Evolutionary conservation across 768 basidiomycete species (phyloP).

Genomic region (Tylopilus sp.): DNA sequence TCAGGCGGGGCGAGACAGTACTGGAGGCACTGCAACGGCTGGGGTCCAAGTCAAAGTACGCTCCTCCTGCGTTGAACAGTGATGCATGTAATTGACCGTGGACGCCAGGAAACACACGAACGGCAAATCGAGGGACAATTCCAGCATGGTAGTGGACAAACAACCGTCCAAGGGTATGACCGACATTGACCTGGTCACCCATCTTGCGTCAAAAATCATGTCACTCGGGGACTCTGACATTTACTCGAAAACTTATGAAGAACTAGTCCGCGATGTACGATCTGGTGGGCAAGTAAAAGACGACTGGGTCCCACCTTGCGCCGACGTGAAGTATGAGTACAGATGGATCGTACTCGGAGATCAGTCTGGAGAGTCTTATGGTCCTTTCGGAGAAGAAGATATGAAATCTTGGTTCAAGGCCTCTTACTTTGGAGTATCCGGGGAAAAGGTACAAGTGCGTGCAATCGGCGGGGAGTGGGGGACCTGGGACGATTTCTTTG

Average conservation of each 20-base stretch:
- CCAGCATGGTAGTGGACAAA: conserved; percentile 53
- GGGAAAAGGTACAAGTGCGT: conserved; percentile 77
- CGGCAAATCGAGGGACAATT: conserved; percentile 31
- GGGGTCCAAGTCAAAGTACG: conserved; percentile 57
- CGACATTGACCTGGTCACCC: conserved; percentile 77
- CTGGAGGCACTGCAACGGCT: conserved; percentile 85
- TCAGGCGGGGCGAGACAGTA: conserved; percentile 90
- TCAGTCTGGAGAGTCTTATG: conserved; percentile 57
- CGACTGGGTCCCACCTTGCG: conserved; percentile 74
- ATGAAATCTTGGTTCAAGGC: conserved; percentile 79
- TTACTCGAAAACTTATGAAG: conserved; percentile 83
- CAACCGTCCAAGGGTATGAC: conserved; percentile 32
- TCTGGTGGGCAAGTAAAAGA: conserved; percentile 64
- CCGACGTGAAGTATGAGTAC: conserved; percentile 77
- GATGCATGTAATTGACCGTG: background rate
- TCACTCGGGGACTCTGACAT: conserved; percentile 82
- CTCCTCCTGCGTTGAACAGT: background rate
- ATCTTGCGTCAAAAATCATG: conserved; percentile 86
- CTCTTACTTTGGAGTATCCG: conserved; percentile 72
- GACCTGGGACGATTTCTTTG: conserved; percentile 64
- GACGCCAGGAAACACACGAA: conserved; percentile 28
- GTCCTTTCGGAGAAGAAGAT: conserved; percentile 79
- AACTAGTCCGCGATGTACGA: conserved; percentile 73
- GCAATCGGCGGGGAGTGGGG: conserved; percentile 68
- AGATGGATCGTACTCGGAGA: conserved; percentile 64